A percentile compares a stretch with the other conserved stretches of the same genome.
Conservation (phyloP, 1,284 basidiomycete species). For the Anthracocystis walkeri region DNA sequence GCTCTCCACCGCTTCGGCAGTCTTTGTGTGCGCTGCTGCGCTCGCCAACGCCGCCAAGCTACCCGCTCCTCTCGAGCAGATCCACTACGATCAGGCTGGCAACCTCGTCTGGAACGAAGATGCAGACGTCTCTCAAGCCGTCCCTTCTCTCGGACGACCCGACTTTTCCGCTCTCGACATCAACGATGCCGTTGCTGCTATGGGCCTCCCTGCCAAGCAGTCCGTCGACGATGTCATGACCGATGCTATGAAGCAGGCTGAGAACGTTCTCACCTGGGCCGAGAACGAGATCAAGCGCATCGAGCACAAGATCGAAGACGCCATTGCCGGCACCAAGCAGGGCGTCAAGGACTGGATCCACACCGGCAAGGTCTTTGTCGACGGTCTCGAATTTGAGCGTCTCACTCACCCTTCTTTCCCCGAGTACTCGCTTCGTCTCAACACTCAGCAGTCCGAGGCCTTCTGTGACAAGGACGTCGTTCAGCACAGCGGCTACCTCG, state of each 20-base stretch:
- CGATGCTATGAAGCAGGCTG: slow-evolving; percentile 61
- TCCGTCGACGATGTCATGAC: slow-evolving; percentile 71
- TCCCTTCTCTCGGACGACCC: slow-evolving; percentile 52
- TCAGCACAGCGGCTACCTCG: slow-evolving; percentile 85
- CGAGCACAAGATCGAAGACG: slow-evolving; percentile 47
- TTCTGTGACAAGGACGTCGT: slow-evolving; percentile 85
- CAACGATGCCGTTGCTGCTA: slow-evolving; percentile 29
- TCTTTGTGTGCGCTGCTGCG: slow-evolving; percentile 57
- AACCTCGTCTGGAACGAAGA: slow-evolving; percentile 59
- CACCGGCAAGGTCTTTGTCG: slow-evolving; percentile 70
- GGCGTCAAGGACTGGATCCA: slow-evolving; percentile 50
- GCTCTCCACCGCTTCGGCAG: slow-evolving; percentile 60
- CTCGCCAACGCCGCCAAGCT: slow-evolving; percentile 51
- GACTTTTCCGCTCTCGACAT: slow-evolving; percentile 52
- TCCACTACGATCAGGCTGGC: slow-evolving; percentile 56
- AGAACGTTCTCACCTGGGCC: slow-evolving; percentile 68
- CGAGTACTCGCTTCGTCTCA: slow-evolving; percentile 78
- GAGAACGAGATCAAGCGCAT: slow-evolving; percentile 53
- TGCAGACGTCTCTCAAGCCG: slow-evolving; percentile 11
- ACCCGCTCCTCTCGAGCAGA: slow-evolving; percentile 52
- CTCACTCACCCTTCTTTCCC: slow-evolving; percentile 80
- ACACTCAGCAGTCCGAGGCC: slow-evolving; percentile 38
- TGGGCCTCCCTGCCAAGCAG: slow-evolving; percentile 70
- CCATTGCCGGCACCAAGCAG: slow-evolving; percentile 39
- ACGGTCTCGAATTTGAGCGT: slow-evolving; percentile 73